Percentiles rank a stretch among this genome's conserved stretches.
phyloP scores from a whole-genome alignment of 306 rosid genomes.

The Rosa lucieae region DNA sequence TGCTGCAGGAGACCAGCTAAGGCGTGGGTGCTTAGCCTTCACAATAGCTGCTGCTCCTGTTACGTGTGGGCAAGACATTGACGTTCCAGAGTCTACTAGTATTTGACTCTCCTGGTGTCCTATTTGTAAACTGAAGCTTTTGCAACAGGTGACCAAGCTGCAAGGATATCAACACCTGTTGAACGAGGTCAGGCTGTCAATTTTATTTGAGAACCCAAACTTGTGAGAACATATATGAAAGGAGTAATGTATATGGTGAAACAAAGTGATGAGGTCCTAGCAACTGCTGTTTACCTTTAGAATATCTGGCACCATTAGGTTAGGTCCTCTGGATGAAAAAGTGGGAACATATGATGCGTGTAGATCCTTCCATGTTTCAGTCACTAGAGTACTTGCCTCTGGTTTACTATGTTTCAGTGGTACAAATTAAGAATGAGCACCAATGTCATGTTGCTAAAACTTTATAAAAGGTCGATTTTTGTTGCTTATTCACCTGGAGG shows the following conservation, averaged over 20 bases:
- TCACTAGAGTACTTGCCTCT: constrained; percentile 21
- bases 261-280: background rate
- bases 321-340: constrained; percentile 35
- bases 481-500: constrained; percentile 13
- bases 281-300: constrained; percentile 14
- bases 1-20: constrained; percentile 43
- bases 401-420: constrained; percentile 17
- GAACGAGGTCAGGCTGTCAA: constrained; percentile 30
- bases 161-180: constrained; percentile 25
- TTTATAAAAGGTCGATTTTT: too few relatives aligned
- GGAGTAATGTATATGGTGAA: background rate
- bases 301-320: constrained; percentile 21
- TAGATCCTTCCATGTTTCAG: constrained; percentile 12
- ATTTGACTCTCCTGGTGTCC: constrained; percentile 13
- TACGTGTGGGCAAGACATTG: constrained; percentile 34
- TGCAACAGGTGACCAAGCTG: constrained; percentile 20
- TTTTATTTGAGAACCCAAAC: background rate
- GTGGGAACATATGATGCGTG: constrained; percentile 17
- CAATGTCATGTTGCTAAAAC: background rate
- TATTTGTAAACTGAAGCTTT: background rate
- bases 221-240: background rate
- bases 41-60: constrained; percentile 34
- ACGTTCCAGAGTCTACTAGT: constrained; percentile 25
- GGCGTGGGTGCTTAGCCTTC: constrained; percentile 27
- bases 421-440: background rate